phyloP scores from a whole-genome alignment of 108 stramenopile genomes.

The Skeletonema marinoi region DNA sequence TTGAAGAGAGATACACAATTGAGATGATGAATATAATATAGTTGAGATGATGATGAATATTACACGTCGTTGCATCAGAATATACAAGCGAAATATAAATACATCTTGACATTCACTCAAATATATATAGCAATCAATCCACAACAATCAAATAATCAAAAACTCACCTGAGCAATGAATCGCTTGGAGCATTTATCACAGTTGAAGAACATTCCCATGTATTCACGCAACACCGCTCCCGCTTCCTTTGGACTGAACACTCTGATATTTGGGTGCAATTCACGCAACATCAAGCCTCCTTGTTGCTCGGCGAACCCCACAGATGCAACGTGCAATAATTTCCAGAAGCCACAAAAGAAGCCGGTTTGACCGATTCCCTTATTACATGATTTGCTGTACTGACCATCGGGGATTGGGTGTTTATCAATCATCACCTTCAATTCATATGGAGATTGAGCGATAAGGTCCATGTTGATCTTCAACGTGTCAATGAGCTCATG shows the following conservation, averaged over 20 bases:
- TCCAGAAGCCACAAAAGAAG: conserved; percentile 59
- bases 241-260: conserved; percentile 34
- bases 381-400: conserved; percentile 32
- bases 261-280: conserved; percentile 25
- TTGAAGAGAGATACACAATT: too few relatives aligned
- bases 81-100: too few relatives aligned
- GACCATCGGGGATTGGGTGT: conserved; percentile 22
- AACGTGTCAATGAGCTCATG: conserved; percentile 42
- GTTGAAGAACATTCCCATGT: conserved; percentile 40
- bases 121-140: too few relatives aligned
- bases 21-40: too few relatives aligned
- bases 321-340: conserved; percentile 49
- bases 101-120: too few relatives aligned
- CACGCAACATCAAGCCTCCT: conserved; percentile 35
- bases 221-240: conserved; percentile 36
- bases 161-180: conserved; percentile 24
- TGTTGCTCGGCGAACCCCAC: conserved; percentile 56
- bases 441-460: conserved; percentile 16
- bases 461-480: conserved; percentile 20
- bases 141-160: too few relatives aligned
- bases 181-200: conserved; percentile 25
- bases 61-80: too few relatives aligned
- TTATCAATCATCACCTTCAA: conserved; percentile 22
- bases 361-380: not conserved
- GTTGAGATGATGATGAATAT: too few relatives aligned